phyloP scores from a whole-genome alignment of 1,139 yeast species.

The Suhomyces terraborum region DNA sequence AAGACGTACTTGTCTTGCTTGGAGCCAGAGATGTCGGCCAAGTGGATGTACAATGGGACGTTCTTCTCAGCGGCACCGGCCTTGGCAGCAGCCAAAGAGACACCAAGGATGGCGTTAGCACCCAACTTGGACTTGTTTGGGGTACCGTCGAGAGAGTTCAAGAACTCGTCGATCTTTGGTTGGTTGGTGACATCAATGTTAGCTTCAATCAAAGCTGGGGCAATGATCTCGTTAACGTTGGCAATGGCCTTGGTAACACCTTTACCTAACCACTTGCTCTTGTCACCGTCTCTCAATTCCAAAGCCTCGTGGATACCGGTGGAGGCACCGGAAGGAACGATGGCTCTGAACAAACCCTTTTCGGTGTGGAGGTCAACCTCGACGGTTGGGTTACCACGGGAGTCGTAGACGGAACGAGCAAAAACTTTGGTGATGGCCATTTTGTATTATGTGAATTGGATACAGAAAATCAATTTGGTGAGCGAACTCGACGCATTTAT shows the following conservation, averaged over 20 bases:
- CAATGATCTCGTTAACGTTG: conserved; percentile 86
- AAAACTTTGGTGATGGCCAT: conserved; percentile 59
- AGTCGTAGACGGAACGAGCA: conserved; percentile 95
- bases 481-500: conserved; percentile 11
- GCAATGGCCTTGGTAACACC: conserved; percentile 92
- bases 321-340: conserved; percentile 97
- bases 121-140: conserved; percentile 93
- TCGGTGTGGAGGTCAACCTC: conserved; percentile 90
- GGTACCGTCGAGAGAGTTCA: conserved; percentile 82
- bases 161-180: conserved; percentile 75
- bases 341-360: conserved; percentile 85
- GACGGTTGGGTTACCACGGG: conserved; percentile 98
- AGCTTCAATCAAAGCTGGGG: conserved; percentile 80
- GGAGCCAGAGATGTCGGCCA: conserved; percentile 65
- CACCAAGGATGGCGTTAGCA: conserved; percentile 95
- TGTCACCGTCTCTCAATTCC: conserved; percentile 94
- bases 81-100: conserved; percentile 88
- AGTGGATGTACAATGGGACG: conserved; percentile 84
- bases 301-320: conserved; percentile 94
- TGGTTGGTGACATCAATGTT: conserved; percentile 78
- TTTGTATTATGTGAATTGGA: conserved; percentile 5
- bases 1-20: conserved; percentile 67
- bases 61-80: conserved; percentile 93
- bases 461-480: neutral
- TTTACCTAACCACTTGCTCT: conserved; percentile 92